phyloP scores from a whole-genome alignment of 148 eudicot genomes.

The Vaccinium myrtillus region DNA sequence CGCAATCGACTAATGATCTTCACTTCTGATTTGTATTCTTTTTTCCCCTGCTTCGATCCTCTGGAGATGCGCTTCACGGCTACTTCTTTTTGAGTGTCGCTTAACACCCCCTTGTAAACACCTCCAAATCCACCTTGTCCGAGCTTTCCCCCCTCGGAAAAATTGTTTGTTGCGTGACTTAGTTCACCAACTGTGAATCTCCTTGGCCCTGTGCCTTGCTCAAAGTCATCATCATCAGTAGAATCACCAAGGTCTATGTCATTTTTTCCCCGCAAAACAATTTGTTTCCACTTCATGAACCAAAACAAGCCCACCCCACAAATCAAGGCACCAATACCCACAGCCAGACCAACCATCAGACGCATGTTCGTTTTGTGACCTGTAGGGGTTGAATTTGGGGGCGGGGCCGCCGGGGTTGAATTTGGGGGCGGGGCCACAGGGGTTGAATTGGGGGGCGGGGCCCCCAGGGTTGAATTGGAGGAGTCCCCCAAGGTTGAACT shows the following conservation, averaged over 20 bases:
- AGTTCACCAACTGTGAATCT: not conserved
- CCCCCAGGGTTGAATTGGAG: not conserved
- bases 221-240: not conserved
- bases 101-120: not conserved
- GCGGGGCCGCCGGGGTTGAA: not conserved
- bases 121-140: constrained; percentile 3
- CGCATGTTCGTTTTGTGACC: not conserved
- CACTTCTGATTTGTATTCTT: not conserved
- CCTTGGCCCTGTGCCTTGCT: not conserved
- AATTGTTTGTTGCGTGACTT: not conserved
- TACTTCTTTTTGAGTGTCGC: not conserved
- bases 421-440: not conserved
- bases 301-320: not conserved
- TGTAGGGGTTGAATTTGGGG: not conserved
- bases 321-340: not conserved
- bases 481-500: not conserved
- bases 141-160: constrained; percentile 5
- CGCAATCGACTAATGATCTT: not conserved
- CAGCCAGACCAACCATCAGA: not conserved
- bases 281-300: not conserved
- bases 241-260: not conserved
- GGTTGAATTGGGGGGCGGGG: not conserved
- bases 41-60: not conserved
- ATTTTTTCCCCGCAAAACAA: not conserved
- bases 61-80: not conserved